Evolutionary conservation across 2,329 filamentous ascomycete species (phyloP).

Genomic region (Herpotrichia juniperi): DNA sequence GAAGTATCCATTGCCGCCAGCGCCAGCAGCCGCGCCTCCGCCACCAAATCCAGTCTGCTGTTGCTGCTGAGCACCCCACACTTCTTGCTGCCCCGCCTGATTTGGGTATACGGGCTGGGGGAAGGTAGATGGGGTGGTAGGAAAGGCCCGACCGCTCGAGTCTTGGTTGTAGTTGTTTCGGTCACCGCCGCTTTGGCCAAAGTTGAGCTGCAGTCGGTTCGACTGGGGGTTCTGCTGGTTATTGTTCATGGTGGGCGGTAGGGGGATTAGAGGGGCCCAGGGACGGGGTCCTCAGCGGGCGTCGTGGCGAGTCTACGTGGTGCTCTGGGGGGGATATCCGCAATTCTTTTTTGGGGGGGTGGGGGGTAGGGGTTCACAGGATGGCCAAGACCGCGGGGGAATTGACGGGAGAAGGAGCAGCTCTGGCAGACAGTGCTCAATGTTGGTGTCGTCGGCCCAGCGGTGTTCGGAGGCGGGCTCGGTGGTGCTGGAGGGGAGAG

Average conservation of each 20-base stretch:
- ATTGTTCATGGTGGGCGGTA: slow-evolving; percentile 40
- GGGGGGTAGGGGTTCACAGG: slow-evolving; percentile 8
- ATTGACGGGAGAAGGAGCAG: slow-evolving; percentile 13
- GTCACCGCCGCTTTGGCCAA: slow-evolving; percentile 51
- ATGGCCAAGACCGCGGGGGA: slow-evolving; percentile 18
- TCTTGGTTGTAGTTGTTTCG: slow-evolving; percentile 50
- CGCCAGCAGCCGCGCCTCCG: slow-evolving; percentile 40
- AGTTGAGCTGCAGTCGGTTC: slow-evolving; percentile 60
- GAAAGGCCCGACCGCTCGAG: slow-evolving; percentile 55
- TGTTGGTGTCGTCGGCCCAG: slow-evolving; percentile 2
- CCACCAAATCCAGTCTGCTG: slow-evolving; percentile 46
- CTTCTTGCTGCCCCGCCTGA: slow-evolving; percentile 65
- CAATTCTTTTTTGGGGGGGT: slow-evolving; percentile 21
- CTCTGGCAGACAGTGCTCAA: slow-evolving; percentile 18
- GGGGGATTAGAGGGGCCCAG: slow-evolving; percentile 5
- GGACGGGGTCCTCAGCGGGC: slow-evolving; percentile 10
- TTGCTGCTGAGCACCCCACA: slow-evolving; percentile 59
- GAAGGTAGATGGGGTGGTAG: slow-evolving; percentile 89
- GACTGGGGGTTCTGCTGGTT: slow-evolving; percentile 33
- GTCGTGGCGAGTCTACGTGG: slow-evolving; percentile 11
- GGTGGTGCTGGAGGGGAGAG: slow-evolving; percentile 6
- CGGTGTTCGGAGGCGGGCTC: slow-evolving; percentile 7
- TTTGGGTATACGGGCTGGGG: slow-evolving; percentile 82
- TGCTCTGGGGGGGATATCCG: slow-evolving; percentile 13
- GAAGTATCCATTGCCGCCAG: slow-evolving; percentile 55